Percentiles rank a stretch among this genome's conserved stretches.
Evolutionary conservation across 2,329 filamentous ascomycete species (phyloP).

Genomic region (Sporothrix humicola): DNA sequence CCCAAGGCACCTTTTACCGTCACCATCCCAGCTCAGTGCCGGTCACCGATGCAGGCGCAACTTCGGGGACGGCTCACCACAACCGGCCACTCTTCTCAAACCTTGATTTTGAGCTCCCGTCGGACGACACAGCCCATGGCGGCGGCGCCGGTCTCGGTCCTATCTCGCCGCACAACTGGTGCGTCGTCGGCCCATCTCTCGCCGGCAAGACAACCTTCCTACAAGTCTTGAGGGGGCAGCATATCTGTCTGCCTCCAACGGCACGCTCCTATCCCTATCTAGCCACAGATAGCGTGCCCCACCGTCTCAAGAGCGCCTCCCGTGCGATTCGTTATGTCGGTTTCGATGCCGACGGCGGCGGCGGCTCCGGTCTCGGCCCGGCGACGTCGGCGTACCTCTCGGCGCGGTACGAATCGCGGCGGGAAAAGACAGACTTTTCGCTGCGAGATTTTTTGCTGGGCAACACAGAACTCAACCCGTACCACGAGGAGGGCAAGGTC

Average conservation of each 20-base stretch:
- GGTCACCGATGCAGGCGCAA: background rate
- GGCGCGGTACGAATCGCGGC: slow-evolving; percentile 85
- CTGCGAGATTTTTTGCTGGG: slow-evolving; percentile 80
- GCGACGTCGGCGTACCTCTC: slow-evolving; percentile 79
- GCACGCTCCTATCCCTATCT: slow-evolving; percentile 82
- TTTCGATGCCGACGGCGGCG: slow-evolving; percentile 74
- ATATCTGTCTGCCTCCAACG: slow-evolving; percentile 75
- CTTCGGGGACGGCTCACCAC: slow-evolving; percentile 39
- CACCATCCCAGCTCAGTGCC: slow-evolving; percentile 62
- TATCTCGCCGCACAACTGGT: slow-evolving; percentile 69
- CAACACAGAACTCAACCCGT: slow-evolving; percentile 80
- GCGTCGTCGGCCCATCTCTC: slow-evolving; percentile 78
- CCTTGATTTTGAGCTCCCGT: slow-evolving; percentile 72
- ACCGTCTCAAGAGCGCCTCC: slow-evolving; percentile 62
- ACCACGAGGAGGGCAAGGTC: slow-evolving; percentile 50
- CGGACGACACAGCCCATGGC: slow-evolving; percentile 44
- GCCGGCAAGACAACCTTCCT: slow-evolving; percentile 83
- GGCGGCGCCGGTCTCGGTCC: slow-evolving; percentile 37
- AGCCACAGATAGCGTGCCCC: slow-evolving; percentile 63
- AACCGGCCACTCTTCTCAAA: slow-evolving; percentile 77
- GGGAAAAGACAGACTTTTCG: slow-evolving; percentile 87
- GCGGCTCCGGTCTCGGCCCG: slow-evolving; percentile 51
- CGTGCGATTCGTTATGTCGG: slow-evolving; percentile 87
- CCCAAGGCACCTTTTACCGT: slow-evolving; percentile 82
- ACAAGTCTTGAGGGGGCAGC: slow-evolving; percentile 75